Evolutionary conservation across 768 basidiomycete genomes (phyloP).

Genomic region (Leccinum subtestaceum): DNA sequence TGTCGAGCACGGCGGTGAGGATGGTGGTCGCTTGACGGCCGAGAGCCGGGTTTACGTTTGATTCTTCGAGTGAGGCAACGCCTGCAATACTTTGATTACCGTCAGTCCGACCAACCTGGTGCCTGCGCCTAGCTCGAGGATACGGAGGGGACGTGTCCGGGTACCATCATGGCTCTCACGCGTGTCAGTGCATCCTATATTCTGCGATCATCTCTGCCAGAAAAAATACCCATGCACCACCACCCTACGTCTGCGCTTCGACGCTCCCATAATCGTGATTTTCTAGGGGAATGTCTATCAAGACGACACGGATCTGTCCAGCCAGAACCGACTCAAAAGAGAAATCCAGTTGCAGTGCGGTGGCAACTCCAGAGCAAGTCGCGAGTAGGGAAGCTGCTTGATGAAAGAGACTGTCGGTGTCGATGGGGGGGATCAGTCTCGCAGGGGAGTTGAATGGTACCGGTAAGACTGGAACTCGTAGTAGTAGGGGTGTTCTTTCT

Average conservation of each 20-base stretch:
- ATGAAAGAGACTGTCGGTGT: slow-evolving; percentile 42
- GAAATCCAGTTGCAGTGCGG: slow-evolving; percentile 57
- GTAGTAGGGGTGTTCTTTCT: neutral
- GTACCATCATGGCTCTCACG: neutral
- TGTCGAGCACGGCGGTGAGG: slow-evolving; percentile 44
- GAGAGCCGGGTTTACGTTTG: neutral
- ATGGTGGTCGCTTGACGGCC: slow-evolving; percentile 28
- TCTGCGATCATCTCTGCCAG: slow-evolving; percentile 71
- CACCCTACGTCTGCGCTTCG: slow-evolving; percentile 91
- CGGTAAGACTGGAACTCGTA: no score
- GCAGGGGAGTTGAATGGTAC: neutral
- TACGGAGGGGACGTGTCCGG: slow-evolving; percentile 25
- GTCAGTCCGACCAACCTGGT: slow-evolving; percentile 52
- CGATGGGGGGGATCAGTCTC: neutral
- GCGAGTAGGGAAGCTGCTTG: slow-evolving; percentile 64
- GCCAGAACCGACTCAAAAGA: slow-evolving; percentile 34
- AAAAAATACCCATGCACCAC: slow-evolving; percentile 60
- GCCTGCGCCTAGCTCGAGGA: slow-evolving; percentile 57
- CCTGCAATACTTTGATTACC: slow-evolving; percentile 32
- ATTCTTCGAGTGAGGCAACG: neutral
- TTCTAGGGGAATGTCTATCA: slow-evolving; percentile 69
- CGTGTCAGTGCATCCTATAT: slow-evolving; percentile 24
- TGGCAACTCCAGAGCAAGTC: slow-evolving; percentile 58
- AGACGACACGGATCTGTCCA: slow-evolving; percentile 35
- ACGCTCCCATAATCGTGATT: slow-evolving; percentile 68